Percentiles rank a stretch among this genome's conserved stretches.
Evolutionary conservation across 345 rosid species (phyloP).

Genomic region (Pistacia atlantica): DNA sequence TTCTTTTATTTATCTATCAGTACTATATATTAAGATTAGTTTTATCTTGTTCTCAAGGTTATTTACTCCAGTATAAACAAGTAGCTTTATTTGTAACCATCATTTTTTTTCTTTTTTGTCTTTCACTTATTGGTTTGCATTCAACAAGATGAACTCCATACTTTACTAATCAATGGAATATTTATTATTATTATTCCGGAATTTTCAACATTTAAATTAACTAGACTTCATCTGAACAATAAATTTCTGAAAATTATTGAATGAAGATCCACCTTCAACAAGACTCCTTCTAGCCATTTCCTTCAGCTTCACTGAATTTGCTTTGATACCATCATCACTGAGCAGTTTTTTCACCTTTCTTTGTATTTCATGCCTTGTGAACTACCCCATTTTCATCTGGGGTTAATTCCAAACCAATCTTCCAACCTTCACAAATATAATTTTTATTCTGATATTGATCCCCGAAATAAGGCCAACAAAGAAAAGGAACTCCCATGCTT

Average conservation of each 20-base stretch:
- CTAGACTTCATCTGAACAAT: conserved; percentile 6
- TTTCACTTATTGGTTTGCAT: too few relatives aligned
- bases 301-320: conserved; percentile 27
- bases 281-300: conserved; percentile 28
- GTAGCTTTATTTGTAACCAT: too few relatives aligned
- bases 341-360: conserved; percentile 21
- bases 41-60: too few relatives aligned
- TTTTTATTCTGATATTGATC: conserved; percentile 39
- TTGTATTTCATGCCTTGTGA: conserved; percentile 28
- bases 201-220: too few relatives aligned
- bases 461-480: conserved; percentile 39
- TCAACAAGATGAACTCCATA: too few relatives aligned
- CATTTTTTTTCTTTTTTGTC: too few relatives aligned
- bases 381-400: conserved; percentile 31
- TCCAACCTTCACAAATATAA: conserved; percentile 35
- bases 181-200: too few relatives aligned
- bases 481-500: conserved; percentile 34
- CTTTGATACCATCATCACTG: conserved; percentile 15
- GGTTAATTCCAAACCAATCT: conserved; percentile 16
- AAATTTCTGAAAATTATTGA: conserved; percentile 27
- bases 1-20: too few relatives aligned
- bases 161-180: too few relatives aligned
- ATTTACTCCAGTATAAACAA: too few relatives aligned
- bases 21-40: too few relatives aligned
- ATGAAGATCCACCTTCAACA: conserved; percentile 36